Conservation (phyloP, 352 stramenopile species). For the Vaucheria bursata region DNA sequence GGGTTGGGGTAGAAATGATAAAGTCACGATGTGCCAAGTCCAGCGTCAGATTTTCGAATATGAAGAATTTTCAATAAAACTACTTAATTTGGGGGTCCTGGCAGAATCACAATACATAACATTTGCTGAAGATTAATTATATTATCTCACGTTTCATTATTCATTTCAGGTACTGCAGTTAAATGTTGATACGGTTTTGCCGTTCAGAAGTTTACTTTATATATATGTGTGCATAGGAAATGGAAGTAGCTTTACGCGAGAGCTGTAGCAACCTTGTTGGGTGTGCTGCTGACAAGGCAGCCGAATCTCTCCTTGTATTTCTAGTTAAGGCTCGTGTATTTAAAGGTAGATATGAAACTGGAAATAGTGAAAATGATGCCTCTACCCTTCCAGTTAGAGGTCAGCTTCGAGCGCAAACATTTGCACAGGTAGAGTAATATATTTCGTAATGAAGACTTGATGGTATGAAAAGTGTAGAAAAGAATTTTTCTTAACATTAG, state of each 20-base stretch:
- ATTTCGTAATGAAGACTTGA: not conserved
- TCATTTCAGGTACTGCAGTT: too few species aligned
- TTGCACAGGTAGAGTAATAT: not conserved
- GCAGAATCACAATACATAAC: too few species aligned
- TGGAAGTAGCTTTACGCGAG: constrained; percentile 26
- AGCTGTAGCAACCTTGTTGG: constrained; percentile 23
- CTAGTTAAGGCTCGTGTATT: not conserved
- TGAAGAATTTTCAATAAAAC: too few species aligned
- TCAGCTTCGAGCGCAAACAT: not conserved
- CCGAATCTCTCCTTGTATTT: constrained; percentile 19
- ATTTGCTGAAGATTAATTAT: too few species aligned
- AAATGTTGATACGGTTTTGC: not conserved
- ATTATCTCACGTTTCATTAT: too few species aligned
- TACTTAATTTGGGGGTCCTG: too few species aligned
- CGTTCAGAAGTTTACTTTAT: not conserved
- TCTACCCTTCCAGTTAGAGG: not conserved
- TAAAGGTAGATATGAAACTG: not conserved
- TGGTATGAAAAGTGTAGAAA: not conserved
- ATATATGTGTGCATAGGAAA: too few species aligned
- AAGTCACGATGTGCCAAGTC: too few species aligned
- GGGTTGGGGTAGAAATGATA: too few species aligned
- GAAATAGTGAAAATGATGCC: not conserved
- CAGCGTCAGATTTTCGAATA: too few species aligned
- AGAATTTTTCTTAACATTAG: not conserved
- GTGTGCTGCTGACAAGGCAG: constrained; percentile 25